Percentiles rank a stretch among this genome's conserved stretches.
Conservation (phyloP, 768 basidiomycete species). For the Mycena filopes region DNA sequence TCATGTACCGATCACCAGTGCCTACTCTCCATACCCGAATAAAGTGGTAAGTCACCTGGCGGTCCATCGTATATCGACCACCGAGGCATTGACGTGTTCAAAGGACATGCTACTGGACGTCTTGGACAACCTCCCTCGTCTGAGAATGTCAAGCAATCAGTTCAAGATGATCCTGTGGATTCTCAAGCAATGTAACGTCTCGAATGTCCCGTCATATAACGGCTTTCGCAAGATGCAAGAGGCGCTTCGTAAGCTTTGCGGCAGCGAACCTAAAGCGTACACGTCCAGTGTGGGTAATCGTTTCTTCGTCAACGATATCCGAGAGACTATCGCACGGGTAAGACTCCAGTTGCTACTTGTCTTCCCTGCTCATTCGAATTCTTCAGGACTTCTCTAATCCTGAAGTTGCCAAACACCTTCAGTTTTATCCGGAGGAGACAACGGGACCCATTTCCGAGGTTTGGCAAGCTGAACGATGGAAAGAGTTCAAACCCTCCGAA, state of each 20-base stretch:
- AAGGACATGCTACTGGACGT: constrained; percentile 31
- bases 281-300: constrained; percentile 25
- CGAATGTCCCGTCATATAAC: constrained; percentile 28
- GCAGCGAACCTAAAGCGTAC: not conserved
- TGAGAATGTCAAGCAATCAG: constrained; percentile 31
- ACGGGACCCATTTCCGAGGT: constrained; percentile 23
- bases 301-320: constrained; percentile 37
- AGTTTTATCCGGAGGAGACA: constrained; percentile 28
- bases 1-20: not conserved
- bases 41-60: too few species aligned
- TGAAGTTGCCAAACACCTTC: constrained; percentile 16
- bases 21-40: not conserved
- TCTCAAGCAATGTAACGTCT: constrained; percentile 19
- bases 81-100: too few species aligned
- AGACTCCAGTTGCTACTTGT: not conserved
- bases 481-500: constrained; percentile 5
- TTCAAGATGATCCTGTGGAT: constrained; percentile 34
- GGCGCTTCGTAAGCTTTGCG: not conserved
- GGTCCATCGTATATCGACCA: too few species aligned
- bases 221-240: constrained; percentile 16
- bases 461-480: constrained; percentile 28
- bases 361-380: not conserved
- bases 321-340: constrained; percentile 24
- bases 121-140: constrained; percentile 34
- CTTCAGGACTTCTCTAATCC: constrained; percentile 31